Conservation (phyloP, 139 green algal species). For the Asterochloris erici region DNA sequence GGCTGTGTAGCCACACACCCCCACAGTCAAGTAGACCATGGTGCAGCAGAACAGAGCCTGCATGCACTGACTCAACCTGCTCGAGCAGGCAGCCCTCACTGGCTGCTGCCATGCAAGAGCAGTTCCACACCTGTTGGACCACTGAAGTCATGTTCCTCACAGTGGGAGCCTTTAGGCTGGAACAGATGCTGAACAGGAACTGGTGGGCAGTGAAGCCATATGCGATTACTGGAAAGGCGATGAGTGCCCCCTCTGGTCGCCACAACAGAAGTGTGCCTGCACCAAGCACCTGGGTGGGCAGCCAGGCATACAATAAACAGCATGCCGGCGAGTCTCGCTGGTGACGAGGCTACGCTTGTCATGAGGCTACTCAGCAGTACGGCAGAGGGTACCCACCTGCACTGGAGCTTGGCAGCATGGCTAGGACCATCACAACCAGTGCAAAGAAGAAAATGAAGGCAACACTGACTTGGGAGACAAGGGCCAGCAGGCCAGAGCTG, state of each 20-base stretch:
- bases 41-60: conserved; percentile 20
- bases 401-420: conserved; percentile 17
- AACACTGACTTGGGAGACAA: conserved; percentile 58
- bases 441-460: conserved; percentile 72
- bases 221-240: conserved; percentile 75
- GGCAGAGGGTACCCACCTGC: background rate
- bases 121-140: conserved; percentile 24
- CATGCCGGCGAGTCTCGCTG: background rate
- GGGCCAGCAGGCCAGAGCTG: conserved; percentile 50
- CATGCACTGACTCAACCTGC: background rate
- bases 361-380: too few species aligned
- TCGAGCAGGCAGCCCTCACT: background rate
- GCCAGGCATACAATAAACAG: background rate
- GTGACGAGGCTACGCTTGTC: too few species aligned
- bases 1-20: conserved; percentile 62
- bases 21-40: conserved; percentile 69
- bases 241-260: conserved; percentile 55
- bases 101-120: background rate
- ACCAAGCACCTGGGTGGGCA: background rate
- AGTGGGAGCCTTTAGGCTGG: conserved; percentile 34
- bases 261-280: conserved; percentile 36
- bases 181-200: conserved; percentile 69
- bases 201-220: conserved; percentile 81
- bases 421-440: conserved; percentile 41
- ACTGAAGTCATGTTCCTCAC: conserved; percentile 47